Evolutionary conservation across 148 eudicot genomes (phyloP).

Genomic region (Rhododendron ovatum): DNA sequence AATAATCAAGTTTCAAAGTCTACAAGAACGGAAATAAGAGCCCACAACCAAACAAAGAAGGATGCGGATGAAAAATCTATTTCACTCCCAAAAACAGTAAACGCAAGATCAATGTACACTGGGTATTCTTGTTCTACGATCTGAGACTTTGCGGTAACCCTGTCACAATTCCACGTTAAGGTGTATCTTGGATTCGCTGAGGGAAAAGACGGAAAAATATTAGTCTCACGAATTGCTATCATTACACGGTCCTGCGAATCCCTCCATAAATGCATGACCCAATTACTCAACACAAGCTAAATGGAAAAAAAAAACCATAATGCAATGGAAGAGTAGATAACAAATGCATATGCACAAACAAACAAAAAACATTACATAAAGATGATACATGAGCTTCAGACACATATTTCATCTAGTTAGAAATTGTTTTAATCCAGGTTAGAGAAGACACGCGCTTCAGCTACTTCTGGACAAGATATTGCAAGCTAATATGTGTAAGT

Average conservation of each 20-base stretch:
- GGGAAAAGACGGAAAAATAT: too few species aligned
- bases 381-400: neutral
- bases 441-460: constrained; percentile 54
- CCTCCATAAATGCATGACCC: too few species aligned
- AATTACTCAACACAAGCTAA: too few species aligned
- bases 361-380: neutral
- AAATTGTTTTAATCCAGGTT: constrained; percentile 19
- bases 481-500: constrained; percentile 42
- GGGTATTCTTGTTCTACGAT: neutral
- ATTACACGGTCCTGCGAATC: too few species aligned
- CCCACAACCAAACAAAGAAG: neutral
- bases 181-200: too few species aligned
- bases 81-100: neutral
- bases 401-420: neutral
- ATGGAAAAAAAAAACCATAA: too few species aligned
- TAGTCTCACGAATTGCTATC: too few species aligned
- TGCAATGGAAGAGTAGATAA: too few species aligned
- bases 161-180: neutral
- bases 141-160: neutral
- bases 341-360: neutral
- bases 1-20: neutral
- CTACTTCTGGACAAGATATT: constrained; percentile 51
- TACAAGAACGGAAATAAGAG: neutral
- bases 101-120: neutral
- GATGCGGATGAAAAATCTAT: neutral